phyloP scores from a whole-genome alignment of 257 asterid genomes.

The Solanum commersonii region DNA sequence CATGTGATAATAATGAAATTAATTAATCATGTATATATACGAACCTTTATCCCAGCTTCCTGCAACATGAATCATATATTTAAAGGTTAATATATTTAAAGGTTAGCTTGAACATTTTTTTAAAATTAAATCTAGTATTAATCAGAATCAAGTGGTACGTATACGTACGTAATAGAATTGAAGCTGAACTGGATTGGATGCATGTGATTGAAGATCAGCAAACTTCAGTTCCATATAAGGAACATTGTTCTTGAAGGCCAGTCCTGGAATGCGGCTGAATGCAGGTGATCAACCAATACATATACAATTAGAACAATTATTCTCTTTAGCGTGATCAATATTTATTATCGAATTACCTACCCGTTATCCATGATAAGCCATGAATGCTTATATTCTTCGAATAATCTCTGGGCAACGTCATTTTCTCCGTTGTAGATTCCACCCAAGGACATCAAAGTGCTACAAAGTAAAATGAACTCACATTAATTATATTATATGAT shows the following conservation, averaged over 20 bases:
- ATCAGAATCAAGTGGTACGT: slow-evolving; percentile 12
- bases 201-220: slow-evolving; percentile 30
- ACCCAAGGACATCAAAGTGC: slow-evolving; percentile 36
- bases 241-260: slow-evolving; percentile 42
- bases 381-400: slow-evolving; percentile 34
- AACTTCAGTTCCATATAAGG: slow-evolving; percentile 47
- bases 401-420: slow-evolving; percentile 30
- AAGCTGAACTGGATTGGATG: slow-evolving; percentile 36
- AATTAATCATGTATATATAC: not conserved
- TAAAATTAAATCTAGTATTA: not conserved
- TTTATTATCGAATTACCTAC: not conserved
- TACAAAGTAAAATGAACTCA: not conserved
- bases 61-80: slow-evolving; percentile 12
- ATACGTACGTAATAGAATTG: slow-evolving; percentile 51
- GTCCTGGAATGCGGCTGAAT: slow-evolving; percentile 57
- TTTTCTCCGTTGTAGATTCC: slow-evolving; percentile 35
- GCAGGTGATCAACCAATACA: not conserved
- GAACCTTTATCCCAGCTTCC: slow-evolving; percentile 86
- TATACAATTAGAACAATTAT: not conserved
- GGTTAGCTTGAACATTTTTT: not conserved
- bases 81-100: not conserved
- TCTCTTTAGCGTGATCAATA: not conserved
- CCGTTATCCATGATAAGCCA: not conserved
- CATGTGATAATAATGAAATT: not conserved
- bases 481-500: no score